Evolutionary conservation across 345 rosid species (phyloP), one percentile per base, ranked within the genome.

Genomic region (Salix koriyanagi): DNA sequence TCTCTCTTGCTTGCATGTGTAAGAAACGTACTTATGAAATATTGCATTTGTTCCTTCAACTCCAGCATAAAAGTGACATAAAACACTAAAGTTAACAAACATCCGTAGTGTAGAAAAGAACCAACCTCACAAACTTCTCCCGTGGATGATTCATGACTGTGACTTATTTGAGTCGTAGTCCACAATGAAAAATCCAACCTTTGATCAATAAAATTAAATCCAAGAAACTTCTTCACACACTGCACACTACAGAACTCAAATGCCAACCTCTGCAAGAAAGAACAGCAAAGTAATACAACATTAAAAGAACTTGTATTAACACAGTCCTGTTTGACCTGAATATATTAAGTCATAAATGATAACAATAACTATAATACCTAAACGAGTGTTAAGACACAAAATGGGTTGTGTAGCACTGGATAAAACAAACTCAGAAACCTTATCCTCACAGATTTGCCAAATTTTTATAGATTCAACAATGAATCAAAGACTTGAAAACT

Each of bases 61-160:
- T 60, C 41, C 64, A 30, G 7, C 67, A 58, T 16, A 32, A 44
- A 6, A 12, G 28, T 34, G 73, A 8, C n/a, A 41, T 32, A 30
- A 56, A 30, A 26, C 21, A 69, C 50, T 12, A 0, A 36, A 23
- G 46, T n/a, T 18, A 70, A 82, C 15, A 36, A 60, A 15, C 16
- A 34, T 2, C 14, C 1, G 16, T 37, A 65, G 21, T 37, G 25
- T 23, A 32, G 34, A 56, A 48, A 28, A 26, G 25, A 74, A 83
- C 83, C 61, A 60, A 91, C 92, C 92, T 90, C 62, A 90, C 90
- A 75, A 84, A 82, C 90, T 89, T 91, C 86, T 84, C 92, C 1
- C 78, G 89, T 39, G 85, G 81, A 75, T 82, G 82, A 78, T 69
- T 84, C 97, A 90, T 91, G 61, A 69, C 79, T 75, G 69, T 13